These are phyloP conservation scores for Bjerkandera adusta DNA, from an alignment of 1,284 basidiomycete genomes.

Conservation along the genomic window DNA sequence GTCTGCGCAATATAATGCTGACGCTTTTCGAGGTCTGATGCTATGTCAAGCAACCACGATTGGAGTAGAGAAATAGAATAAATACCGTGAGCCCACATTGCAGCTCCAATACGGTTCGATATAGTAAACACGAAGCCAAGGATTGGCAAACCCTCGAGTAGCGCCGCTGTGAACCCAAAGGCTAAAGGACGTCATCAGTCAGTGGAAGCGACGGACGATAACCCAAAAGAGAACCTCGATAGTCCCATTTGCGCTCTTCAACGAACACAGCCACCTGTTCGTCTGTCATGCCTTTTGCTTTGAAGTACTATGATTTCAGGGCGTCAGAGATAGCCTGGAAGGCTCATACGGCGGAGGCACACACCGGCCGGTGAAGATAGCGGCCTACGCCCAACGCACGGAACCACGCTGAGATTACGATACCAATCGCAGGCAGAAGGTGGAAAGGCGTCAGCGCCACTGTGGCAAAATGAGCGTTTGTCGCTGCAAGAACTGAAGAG, in stretches of 20 bases:
- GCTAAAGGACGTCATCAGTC: conserved; percentile 37
- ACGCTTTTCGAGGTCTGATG: conserved; percentile 72
- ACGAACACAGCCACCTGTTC: conserved; percentile 72
- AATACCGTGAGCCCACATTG: conserved; percentile 90
- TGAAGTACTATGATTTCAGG: conserved; percentile 62
- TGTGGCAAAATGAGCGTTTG: conserved; percentile 26
- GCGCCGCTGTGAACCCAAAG: conserved; percentile 79
- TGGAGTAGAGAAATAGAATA: conserved; percentile 23
- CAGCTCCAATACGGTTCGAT: conserved; percentile 84
- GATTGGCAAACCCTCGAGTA: conserved; percentile 78
- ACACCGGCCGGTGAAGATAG: conserved; percentile 66
- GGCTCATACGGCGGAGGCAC: conserved; percentile 18
- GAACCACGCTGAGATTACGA: conserved; percentile 62
- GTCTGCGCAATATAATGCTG: conserved; percentile 61
- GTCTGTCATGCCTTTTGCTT: conserved; percentile 75
- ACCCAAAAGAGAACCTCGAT: conserved; percentile 50
- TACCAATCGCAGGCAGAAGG: conserved; percentile 70
- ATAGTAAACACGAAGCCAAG: conserved; percentile 78
- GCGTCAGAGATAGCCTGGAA: neutral
- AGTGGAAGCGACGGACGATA: neutral
- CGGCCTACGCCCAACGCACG: conserved; percentile 69
- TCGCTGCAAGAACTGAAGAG: neutral
- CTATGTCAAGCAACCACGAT: neutral
- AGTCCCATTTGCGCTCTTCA: conserved; percentile 87
- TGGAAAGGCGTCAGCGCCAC: conserved; percentile 70